Conservation (phyloP, 768 basidiomycete species). For the Hysterangium stoloniferum region DNA sequence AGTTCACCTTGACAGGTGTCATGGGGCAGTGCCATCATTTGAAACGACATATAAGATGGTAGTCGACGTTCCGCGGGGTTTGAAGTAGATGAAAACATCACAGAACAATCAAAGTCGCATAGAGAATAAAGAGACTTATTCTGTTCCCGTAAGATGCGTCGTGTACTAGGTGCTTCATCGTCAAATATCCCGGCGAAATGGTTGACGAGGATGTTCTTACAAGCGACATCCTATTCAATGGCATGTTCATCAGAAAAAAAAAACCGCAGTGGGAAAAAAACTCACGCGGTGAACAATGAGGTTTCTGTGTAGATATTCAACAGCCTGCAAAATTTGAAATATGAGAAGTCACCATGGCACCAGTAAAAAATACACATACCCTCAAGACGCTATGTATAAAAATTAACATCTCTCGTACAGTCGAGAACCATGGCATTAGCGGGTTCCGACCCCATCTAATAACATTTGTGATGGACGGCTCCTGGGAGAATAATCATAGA, state of each 20-base stretch:
- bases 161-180: neutral
- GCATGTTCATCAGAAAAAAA: neutral
- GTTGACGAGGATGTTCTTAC: slow-evolving; percentile 11
- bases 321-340: neutral
- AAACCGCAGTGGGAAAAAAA: neutral
- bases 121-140: neutral
- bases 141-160: neutral
- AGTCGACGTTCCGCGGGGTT: neutral
- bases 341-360: neutral
- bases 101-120: neutral
- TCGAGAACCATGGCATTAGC: slow-evolving; percentile 13
- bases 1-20: slow-evolving; percentile 13
- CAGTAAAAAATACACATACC: neutral
- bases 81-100: neutral
- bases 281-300: slow-evolving; percentile 14
- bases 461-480: neutral
- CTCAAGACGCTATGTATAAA: slow-evolving; percentile 5
- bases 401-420: slow-evolving; percentile 11
- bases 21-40: neutral
- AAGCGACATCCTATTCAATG: slow-evolving; percentile 10
- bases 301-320: slow-evolving; percentile 12
- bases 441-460: slow-evolving; percentile 1
- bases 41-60: slow-evolving; percentile 8
- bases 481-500: neutral
- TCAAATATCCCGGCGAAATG: neutral